A percentile compares a stretch with the other conserved stretches of the same genome.
These are phyloP conservation scores for Flaveria sonorensis DNA, from an alignment of 129 eudicot species.

Conservation along the genomic window DNA sequence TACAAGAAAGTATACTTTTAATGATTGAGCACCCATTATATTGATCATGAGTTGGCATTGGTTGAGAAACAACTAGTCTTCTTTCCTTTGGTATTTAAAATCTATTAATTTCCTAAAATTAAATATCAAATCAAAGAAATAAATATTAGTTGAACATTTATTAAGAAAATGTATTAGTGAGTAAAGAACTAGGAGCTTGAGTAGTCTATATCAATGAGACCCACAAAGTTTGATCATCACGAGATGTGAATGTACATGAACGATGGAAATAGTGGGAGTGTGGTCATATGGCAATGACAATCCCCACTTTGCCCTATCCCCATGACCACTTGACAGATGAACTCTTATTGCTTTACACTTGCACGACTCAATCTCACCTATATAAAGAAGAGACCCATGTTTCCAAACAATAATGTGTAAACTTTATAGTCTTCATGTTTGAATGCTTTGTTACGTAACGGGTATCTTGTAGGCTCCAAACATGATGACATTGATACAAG, in stretches of 20 bases:
- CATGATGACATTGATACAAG: too few relatives aligned
- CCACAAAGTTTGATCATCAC: constrained; percentile 26
- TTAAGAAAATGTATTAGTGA: not conserved
- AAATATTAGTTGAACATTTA: constrained; percentile 13
- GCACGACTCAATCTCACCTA: constrained; percentile 22
- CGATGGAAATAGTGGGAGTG: constrained; percentile 35
- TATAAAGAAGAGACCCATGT: constrained; percentile 21
- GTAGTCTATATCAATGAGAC: constrained; percentile 24
- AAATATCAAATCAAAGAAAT: not conserved
- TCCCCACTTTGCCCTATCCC: constrained; percentile 20
- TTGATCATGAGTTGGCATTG: not conserved
- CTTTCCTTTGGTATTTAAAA: not conserved
- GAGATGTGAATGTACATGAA: constrained; percentile 30
- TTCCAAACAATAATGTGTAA: constrained; percentile 19
- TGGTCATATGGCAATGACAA: constrained; percentile 33
- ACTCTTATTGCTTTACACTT: constrained; percentile 21
- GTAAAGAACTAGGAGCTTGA: constrained; percentile 24
- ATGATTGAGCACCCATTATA: constrained; percentile 1
- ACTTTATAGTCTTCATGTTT: not conserved
- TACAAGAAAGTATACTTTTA: not conserved
- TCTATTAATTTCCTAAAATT: not conserved
- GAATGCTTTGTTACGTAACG: too few relatives aligned
- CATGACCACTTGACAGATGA: constrained; percentile 35
- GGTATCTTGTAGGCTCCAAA: too few relatives aligned
- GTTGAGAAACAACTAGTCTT: not conserved